These are phyloP conservation scores for Malbranchea zuffiana DNA, from an alignment of 2,329 filamentous ascomycete species.

Conservation along the genomic window DNA sequence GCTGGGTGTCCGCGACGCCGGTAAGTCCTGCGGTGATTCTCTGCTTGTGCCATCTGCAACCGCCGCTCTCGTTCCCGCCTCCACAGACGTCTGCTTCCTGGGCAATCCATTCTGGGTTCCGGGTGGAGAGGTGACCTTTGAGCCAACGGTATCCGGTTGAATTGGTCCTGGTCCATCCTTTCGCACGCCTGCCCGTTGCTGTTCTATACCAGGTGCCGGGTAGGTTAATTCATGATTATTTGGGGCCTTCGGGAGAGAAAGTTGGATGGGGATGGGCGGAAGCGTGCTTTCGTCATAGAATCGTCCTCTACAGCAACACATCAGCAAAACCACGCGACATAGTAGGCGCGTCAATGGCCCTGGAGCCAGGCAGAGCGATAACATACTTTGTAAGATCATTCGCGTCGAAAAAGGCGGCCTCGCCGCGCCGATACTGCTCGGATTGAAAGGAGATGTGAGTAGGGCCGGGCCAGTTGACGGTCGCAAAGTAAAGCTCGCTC, in stretches of 20 bases:
- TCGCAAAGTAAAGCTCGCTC: conserved; percentile 75
- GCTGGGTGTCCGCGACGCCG: too few species aligned
- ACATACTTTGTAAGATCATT: conserved; percentile 50
- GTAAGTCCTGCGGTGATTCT: too few species aligned
- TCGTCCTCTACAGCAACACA: conserved; percentile 38
- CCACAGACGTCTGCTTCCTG: too few species aligned
- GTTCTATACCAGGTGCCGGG: not conserved
- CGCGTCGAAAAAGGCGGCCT: conserved; percentile 45
- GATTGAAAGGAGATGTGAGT: conserved; percentile 47
- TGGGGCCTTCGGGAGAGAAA: too few species aligned
- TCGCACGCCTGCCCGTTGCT: too few species aligned
- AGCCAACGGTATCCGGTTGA: too few species aligned
- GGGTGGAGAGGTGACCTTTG: too few species aligned
- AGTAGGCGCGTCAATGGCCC: not conserved
- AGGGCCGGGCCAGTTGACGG: conserved; percentile 44
- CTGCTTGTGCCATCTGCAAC: too few species aligned
- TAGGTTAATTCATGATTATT: not conserved
- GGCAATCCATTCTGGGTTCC: too few species aligned
- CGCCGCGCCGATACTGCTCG: conserved; percentile 39
- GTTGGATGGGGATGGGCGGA: too few species aligned
- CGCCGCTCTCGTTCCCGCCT: too few species aligned
- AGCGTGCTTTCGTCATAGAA: conserved; percentile 47
- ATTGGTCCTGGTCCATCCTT: too few species aligned
- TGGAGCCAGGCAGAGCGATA: conserved; percentile 11
- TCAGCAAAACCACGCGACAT: conserved; percentile 3